Percentiles rank a stretch among this genome's conserved stretches.
phyloP scores from a whole-genome alignment of 306 rosid genomes.

The Abrus precatorius region DNA sequence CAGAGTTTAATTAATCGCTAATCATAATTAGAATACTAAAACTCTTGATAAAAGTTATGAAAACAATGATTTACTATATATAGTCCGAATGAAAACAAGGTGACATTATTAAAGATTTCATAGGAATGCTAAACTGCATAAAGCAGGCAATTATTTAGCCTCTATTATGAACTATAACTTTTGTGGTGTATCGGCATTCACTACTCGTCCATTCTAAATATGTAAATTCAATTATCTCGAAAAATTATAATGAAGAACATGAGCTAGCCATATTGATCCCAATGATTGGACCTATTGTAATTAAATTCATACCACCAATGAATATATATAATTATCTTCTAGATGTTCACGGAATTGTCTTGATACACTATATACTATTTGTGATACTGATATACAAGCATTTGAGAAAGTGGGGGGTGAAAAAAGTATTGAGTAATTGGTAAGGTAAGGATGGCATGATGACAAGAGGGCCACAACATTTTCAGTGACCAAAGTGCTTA shows the following conservation, averaged over 20 bases:
- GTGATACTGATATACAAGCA: conserved; percentile 21
- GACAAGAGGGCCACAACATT: conserved; percentile 39
- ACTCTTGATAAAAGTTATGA: background rate
- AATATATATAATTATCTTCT: conserved; percentile 10
- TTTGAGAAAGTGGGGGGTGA: conserved; percentile 35
- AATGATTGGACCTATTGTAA: conserved; percentile 35
- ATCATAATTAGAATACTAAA: conserved; percentile 16
- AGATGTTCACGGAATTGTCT: conserved; percentile 40
- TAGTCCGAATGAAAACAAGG: conserved; percentile 26
- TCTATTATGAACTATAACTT: background rate
- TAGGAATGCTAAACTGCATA: conserved; percentile 8
- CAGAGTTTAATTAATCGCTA: conserved; percentile 15
- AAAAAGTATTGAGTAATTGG: conserved; percentile 7
- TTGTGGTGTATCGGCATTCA: background rate
- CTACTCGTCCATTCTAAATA: background rate
- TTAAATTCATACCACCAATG: conserved; percentile 19
- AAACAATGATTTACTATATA: conserved; percentile 35
- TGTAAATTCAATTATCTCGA: conserved; percentile 5
- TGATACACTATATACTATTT: conserved; percentile 9
- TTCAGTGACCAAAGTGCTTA: conserved; percentile 42
- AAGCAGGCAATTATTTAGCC: conserved; percentile 13
- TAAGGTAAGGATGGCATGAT: conserved; percentile 33
- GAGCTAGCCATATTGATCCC: background rate
- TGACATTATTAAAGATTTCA: conserved; percentile 14
- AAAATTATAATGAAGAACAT: background rate